Percentiles rank a stretch among this genome's conserved stretches.
Evolutionary conservation across 2,329 filamentous ascomycete genomes (phyloP).

Genomic region (Diplocarpon mali): DNA sequence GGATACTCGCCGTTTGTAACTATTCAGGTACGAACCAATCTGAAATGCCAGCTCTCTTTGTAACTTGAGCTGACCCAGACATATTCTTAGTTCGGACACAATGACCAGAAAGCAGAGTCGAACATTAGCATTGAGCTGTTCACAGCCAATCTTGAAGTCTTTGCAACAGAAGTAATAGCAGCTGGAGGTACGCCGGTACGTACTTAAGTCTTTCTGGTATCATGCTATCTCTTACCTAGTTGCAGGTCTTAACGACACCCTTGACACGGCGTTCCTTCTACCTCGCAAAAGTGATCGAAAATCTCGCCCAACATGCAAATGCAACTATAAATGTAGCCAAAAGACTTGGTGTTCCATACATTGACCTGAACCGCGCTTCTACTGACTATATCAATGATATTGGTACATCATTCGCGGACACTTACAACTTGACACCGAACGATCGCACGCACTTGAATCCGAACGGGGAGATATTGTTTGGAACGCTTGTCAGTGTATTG

Average conservation of each 20-base stretch:
- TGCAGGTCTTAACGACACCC: slow-evolving; percentile 32
- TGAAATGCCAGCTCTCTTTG: no score
- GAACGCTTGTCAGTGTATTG: no score
- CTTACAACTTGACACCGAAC: no score
- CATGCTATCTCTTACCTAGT: no score
- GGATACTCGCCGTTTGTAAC: no score
- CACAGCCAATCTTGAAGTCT: slow-evolving; percentile 31
- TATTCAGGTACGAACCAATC: no score
- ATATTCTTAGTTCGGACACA: slow-evolving; percentile 33
- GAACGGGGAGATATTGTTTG: no score
- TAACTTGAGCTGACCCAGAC: no score
- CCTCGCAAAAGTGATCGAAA: slow-evolving; percentile 29
- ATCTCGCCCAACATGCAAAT: slow-evolving; percentile 29
- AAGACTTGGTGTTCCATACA: slow-evolving; percentile 23
- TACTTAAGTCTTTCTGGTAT: background rate
- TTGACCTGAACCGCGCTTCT: slow-evolving; percentile 35
- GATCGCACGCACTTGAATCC: no score
- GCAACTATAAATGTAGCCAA: slow-evolving; percentile 31
- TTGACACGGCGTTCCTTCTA: slow-evolving; percentile 33
- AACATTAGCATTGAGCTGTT: slow-evolving; percentile 29
- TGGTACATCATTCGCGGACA: slow-evolving; percentile 17
- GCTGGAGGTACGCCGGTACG: slow-evolving; percentile 22
- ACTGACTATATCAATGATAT: slow-evolving; percentile 34
- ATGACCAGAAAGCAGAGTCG: slow-evolving; percentile 36
- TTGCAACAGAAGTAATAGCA: slow-evolving; percentile 20